Percentiles rank a stretch among this genome's conserved stretches.
Conservation (phyloP, 805 yeast genomes). For the Ogataea populi-albae region DNA sequence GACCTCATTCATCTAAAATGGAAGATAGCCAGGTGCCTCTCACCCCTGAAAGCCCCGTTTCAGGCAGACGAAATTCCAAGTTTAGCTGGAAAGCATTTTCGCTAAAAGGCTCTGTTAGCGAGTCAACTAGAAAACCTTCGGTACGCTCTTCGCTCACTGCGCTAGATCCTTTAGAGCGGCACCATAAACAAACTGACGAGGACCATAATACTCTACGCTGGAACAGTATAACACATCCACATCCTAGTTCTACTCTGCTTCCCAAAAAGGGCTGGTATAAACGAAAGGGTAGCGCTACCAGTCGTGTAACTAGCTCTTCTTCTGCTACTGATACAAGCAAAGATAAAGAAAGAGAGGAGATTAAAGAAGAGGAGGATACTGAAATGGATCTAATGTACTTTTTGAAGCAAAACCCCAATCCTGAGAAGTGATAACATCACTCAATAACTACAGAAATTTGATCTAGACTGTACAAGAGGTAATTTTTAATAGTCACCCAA, state of each 20-base stretch:
- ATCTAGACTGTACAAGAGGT: no score
- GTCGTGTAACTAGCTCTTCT: constrained; percentile 15
- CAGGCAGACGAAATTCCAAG: constrained; percentile 22
- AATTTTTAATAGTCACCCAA: no score
- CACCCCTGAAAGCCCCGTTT: background rate
- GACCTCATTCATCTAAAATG: constrained; percentile 4
- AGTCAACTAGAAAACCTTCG: constrained; percentile 15
- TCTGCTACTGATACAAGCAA: constrained; percentile 9
- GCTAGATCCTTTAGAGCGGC: constrained; percentile 6
- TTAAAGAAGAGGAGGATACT: constrained; percentile 18
- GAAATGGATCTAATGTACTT: constrained; percentile 26
- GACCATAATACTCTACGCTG: background rate
- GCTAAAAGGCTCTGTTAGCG: constrained; percentile 21
- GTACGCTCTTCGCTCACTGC: constrained; percentile 7
- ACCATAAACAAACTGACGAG: constrained; percentile 10
- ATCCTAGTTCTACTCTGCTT: constrained; percentile 1
- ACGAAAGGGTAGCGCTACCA: constrained; percentile 19
- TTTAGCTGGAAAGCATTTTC: constrained; percentile 28
- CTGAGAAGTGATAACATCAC: no score
- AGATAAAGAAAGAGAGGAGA: constrained; percentile 11
- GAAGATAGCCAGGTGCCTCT: background rate
- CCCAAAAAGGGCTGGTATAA: constrained; percentile 11
- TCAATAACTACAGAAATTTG: no score
- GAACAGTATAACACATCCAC: constrained; percentile 1
- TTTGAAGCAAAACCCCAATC: constrained; percentile 19